Evolutionary conservation across 176 grass and related monocot genomes (phyloP), one percentile per base, ranked within the genome.

Genomic region (Leersia perrieri): DNA sequence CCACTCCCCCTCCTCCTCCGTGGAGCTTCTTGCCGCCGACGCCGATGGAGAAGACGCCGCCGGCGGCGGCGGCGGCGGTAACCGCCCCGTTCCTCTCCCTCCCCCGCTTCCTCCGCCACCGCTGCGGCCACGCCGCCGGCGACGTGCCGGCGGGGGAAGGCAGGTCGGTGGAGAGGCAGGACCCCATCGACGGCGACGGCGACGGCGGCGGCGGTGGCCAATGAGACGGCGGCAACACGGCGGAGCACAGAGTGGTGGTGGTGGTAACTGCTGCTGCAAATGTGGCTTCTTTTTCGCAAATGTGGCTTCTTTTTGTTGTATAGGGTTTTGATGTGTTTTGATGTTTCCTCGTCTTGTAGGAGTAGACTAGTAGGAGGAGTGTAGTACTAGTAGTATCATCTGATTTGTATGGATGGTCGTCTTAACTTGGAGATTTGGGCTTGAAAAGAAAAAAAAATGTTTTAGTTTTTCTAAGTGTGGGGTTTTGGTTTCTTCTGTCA

Each of bases 131-230:
- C 23, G 60, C 63, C 23, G 60, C 63, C 35, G 88, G 35, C 20
- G 23, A 33, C 36, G 63, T 42, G 20, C 30, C 77, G 47, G 80
- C 66, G 51, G 73, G 49, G 41, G 76, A 30, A 14, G n/a, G 62
- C 63, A 25, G 53, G 53, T 83, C 84, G 25, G 91, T 87, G 78
- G 94, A 97, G 53, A 97, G 32, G 83, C 94, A 97, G 61, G 83
- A 91, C 47, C 94, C 94, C 94, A 97, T 97, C 47, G 45, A n/a
- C 45, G 3, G 38, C 38, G 39, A 11, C 39, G 39, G 15, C 47
- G 47, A n/a, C 45, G 3, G 38, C 38, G 39, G 39, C 39, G 39
- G 15, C 47, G 47, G 77, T 60, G 47, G 51, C 84, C 84, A 93
- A 87, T 87, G 84, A 73, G 58, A 81, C 20, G 74, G 67, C 66